Evolutionary conservation across 257 asterid genomes (phyloP).

Genomic region (Gentiana macrophylla): DNA sequence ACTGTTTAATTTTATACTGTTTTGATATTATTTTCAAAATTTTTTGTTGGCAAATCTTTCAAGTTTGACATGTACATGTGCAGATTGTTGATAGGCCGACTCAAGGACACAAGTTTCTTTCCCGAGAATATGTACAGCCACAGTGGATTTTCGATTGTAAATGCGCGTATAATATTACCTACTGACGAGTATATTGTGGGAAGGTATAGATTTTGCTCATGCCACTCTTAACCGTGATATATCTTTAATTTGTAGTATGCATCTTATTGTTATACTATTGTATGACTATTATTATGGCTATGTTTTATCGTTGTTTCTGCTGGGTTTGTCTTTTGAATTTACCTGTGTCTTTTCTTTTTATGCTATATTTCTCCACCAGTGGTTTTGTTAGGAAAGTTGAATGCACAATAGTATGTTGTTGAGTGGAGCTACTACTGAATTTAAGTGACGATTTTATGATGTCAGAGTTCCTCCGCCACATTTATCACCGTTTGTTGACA

Average conservation of each 20-base stretch:
- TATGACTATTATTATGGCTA: not conserved
- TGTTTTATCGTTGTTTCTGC: not conserved
- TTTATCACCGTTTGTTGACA: slow-evolving; percentile 95
- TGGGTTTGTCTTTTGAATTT: too few species aligned
- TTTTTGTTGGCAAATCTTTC: too few species aligned
- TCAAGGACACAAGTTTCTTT: slow-evolving; percentile 67
- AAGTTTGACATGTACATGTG: slow-evolving; percentile 8
- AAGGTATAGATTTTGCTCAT: slow-evolving; percentile 36
- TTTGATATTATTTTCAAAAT: not conserved
- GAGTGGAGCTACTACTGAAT: not conserved
- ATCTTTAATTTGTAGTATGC: not conserved
- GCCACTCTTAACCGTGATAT: slow-evolving; percentile 4
- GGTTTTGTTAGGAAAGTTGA: not conserved
- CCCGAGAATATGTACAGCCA: slow-evolving; percentile 93
- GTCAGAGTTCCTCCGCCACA: slow-evolving; percentile 96
- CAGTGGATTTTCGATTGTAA: slow-evolving; percentile 95
- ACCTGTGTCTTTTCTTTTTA: too few species aligned
- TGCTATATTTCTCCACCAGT: too few species aligned
- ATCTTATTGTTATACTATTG: not conserved
- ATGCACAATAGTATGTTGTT: too few species aligned
- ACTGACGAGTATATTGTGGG: slow-evolving; percentile 68
- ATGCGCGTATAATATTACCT: slow-evolving; percentile 75
- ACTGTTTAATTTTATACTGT: not conserved
- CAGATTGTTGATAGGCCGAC: slow-evolving; percentile 94
- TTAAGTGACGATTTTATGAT: not conserved